Evolutionary conservation across 1,284 basidiomycete genomes (phyloP).

Genomic region (Cutaneotrichosporon mucoides): DNA sequence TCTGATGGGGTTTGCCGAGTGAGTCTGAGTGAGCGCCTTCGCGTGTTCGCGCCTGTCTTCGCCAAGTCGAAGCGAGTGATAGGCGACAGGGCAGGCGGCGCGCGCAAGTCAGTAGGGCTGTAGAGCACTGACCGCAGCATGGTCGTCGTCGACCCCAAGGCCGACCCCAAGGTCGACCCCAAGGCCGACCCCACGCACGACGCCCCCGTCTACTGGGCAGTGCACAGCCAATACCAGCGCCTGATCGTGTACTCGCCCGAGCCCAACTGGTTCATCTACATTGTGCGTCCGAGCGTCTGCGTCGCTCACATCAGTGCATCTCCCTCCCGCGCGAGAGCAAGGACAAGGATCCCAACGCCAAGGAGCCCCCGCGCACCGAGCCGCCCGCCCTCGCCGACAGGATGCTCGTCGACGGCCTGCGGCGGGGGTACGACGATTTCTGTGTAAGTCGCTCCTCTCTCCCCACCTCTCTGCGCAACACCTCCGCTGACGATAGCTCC

Average conservation of each 20-base stretch:
- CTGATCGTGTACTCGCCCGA: constrained; percentile 38
- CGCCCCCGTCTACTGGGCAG: constrained; percentile 24
- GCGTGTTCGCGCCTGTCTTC: too few relatives aligned
- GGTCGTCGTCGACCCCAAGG: constrained; percentile 10
- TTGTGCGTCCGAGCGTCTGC: constrained; percentile 3
- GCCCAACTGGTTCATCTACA: constrained; percentile 38
- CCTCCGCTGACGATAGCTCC: constrained; percentile 21
- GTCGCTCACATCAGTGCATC: constrained; percentile 21
- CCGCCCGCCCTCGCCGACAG: constrained; percentile 28
- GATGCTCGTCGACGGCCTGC: constrained; percentile 31
- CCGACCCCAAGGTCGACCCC: neutral
- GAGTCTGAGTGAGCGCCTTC: neutral
- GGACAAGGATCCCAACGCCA: constrained; percentile 2
- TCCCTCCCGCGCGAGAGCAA: constrained; percentile 16
- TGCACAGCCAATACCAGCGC: constrained; percentile 31
- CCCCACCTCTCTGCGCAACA: neutral
- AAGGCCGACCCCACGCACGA: neutral
- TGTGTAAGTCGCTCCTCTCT: constrained; percentile 15
- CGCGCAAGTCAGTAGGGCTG: too few relatives aligned
- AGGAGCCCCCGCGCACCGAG: constrained; percentile 9
- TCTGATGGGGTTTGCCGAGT: constrained; percentile 42
- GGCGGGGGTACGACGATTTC: constrained; percentile 42
- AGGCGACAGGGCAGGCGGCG: too few relatives aligned
- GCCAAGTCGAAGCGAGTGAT: too few relatives aligned
- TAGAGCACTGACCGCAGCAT: constrained; percentile 20